Evolutionary conservation across 768 basidiomycete species (phyloP), one percentile per base, ranked within the genome.

Genomic region (Suillus brevipes): DNA sequence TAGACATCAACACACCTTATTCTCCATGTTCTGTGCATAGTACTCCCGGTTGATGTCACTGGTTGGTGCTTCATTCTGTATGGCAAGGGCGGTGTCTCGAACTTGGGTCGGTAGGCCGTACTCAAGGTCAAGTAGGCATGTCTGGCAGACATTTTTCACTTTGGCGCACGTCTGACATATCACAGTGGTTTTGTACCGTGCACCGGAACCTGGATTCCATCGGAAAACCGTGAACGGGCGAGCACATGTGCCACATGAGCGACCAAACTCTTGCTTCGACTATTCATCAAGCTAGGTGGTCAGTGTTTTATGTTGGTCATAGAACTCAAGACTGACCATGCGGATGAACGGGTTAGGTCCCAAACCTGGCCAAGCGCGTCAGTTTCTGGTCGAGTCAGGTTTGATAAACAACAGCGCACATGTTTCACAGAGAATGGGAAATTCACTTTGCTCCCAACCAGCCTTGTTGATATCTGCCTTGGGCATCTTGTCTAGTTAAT

Each of bases 31-130:
- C 78, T 97, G 94, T 1, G 93, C 94, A 75, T 92, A 92, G 74
- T 92, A 97, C 81, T 97, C 93, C 73, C 97, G 85, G 77, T 99
- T 99, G 79, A 99, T 92, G 70, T 99, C 96, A 74, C 95, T 97
- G 60, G 91, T 95, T 6, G 97, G 97, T 0, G 97, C 97, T 66
- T 92, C 91, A 71, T 87, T 91, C 74, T 91, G 83, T 28, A 91
- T 70, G 1, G 90, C 94, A 59, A 99, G 79, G 10, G 97, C 97
- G 2, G 96, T 97, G 75, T 99, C 97, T 61, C 97, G 85, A 12
- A 99, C 95, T 83, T 99, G 97, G 0, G 95, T 96, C 6, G 97
- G 97, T 25, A 99, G 80, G 34, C 94, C 93, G 70, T 95, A 99
- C 75, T 98, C 96, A 64, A 99, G 86, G 78, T 99, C 97, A 50